A percentile compares a stretch with the other conserved stretches of the same genome.
phyloP scores from a whole-genome alignment of 257 asterid species.

The Scutellaria minor region DNA sequence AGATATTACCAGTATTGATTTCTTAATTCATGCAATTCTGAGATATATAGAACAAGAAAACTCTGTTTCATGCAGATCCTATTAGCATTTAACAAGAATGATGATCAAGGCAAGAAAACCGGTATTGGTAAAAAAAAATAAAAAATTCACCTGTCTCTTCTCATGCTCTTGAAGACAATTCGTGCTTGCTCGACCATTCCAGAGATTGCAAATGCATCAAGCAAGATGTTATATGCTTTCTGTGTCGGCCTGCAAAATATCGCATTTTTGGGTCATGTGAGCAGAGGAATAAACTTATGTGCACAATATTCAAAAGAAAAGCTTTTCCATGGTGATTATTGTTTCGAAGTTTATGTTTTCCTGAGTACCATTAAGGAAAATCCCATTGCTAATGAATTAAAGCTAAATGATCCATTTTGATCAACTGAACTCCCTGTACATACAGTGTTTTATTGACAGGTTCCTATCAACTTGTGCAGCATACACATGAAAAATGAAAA shows the following conservation, averaged over 20 bases:
- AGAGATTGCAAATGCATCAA: conserved; percentile 96
- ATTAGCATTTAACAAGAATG: conserved; percentile 22
- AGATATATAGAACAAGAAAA: neutral
- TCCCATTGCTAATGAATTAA: neutral
- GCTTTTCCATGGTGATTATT: neutral
- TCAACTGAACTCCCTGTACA: neutral
- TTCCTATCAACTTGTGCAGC: too few relatives aligned
- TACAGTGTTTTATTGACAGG: too few relatives aligned
- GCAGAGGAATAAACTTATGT: neutral
- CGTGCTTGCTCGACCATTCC: conserved; percentile 98
- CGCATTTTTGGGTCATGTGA: conserved; percentile 13
- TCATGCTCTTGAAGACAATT: conserved; percentile 92
- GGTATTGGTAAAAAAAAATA: neutral
- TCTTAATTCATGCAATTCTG: neutral
- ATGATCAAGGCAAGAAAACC: conserved; percentile 7
- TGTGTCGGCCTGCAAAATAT: conserved; percentile 77
- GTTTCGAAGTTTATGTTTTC: neutral
- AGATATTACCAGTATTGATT: neutral
- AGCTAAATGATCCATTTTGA: neutral
- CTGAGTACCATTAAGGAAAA: conserved; percentile 9
- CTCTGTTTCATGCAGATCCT: neutral
- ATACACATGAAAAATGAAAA: neutral
- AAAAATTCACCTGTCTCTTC: conserved; percentile 76
- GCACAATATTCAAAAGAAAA: conserved; percentile 14
- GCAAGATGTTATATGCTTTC: conserved; percentile 92